Evolutionary conservation across 2,329 filamentous ascomycete species (phyloP).

Genomic region (Phymatotrichopsis omnivora): DNA sequence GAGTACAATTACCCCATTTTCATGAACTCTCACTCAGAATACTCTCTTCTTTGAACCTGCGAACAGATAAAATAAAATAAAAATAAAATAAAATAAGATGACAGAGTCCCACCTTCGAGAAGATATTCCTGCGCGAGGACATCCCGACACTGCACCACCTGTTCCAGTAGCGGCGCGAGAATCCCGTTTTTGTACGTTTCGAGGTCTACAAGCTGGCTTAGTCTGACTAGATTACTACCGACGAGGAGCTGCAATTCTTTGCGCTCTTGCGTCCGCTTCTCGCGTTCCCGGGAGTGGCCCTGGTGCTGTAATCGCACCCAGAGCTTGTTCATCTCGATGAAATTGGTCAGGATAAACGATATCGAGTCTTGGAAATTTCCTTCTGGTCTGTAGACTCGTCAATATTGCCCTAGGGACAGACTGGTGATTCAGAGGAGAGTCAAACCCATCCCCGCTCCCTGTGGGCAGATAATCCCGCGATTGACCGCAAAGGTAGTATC

Average conservation of each 20-base stretch:
- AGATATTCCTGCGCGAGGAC: conserved; percentile 96
- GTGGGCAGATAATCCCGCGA: conserved; percentile 79
- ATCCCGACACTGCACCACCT: conserved; percentile 95
- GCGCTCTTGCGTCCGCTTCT: conserved; percentile 85
- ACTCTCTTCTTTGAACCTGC: background rate
- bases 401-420: conserved; percentile 5
- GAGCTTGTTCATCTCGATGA: conserved; percentile 99
- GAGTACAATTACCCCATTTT: conserved; percentile 28
- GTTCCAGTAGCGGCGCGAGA: conserved; percentile 77
- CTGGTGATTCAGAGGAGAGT: background rate
- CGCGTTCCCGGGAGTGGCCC: conserved; percentile 87
- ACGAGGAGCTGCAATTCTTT: conserved; percentile 93
- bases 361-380: conserved; percentile 96
- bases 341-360: conserved; percentile 95
- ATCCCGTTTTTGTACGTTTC: conserved; percentile 90
- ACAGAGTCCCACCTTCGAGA: conserved; percentile 56
- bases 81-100: background rate
- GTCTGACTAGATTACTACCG: conserved; percentile 86
- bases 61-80: background rate
- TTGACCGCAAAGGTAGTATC: conserved; percentile 93
- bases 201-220: conserved; percentile 91
- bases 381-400: conserved; percentile 52
- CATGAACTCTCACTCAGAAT: background rate
- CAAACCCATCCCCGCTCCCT: conserved; percentile 59
- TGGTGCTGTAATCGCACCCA: conserved; percentile 98